A percentile compares a stretch with the other conserved stretches of the same genome.
Conservation (phyloP, 192 early-diverging fungal genomes). For the Backusella macrospora region DNA sequence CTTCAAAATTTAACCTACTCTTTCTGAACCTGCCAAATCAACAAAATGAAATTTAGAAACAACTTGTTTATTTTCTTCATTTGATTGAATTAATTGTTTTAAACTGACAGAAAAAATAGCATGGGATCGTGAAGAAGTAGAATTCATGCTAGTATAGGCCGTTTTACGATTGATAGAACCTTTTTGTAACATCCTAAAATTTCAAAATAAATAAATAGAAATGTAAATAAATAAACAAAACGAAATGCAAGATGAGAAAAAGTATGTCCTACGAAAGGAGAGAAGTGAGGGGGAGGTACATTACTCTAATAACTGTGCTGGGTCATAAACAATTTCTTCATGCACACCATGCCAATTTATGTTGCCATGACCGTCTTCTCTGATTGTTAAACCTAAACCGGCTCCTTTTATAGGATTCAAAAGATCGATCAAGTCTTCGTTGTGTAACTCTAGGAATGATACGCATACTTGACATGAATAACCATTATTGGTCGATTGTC, state of each 20-base stretch:
- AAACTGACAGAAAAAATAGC: constrained; percentile 94
- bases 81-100: constrained; percentile 61
- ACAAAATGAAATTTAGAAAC: constrained; percentile 94
- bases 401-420: constrained; percentile 47
- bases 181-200: constrained; percentile 51
- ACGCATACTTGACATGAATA: constrained; percentile 58
- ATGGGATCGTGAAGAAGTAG: constrained; percentile 89
- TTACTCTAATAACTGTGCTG: constrained; percentile 62
- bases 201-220: constrained; percentile 21
- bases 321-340: constrained; percentile 73
- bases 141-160: constrained; percentile 95
- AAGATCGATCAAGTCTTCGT: constrained; percentile 94
- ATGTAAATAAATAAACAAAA: not conserved
- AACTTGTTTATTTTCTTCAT: constrained; percentile 14
- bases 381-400: constrained; percentile 44
- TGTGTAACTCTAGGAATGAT: constrained; percentile 94
- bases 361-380: constrained; percentile 84
- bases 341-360: constrained; percentile 83
- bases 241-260: not conserved
- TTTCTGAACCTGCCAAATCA: constrained; percentile 96
- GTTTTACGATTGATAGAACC: constrained; percentile 66
- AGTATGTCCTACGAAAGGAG: not conserved
- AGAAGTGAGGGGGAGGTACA: not conserved
- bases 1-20: constrained; percentile 43
- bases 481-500: constrained; percentile 37